These are phyloP conservation scores for Cinnamomum chago DNA, from an alignment of 164 flowering plant species.

Conservation along the genomic window DNA sequence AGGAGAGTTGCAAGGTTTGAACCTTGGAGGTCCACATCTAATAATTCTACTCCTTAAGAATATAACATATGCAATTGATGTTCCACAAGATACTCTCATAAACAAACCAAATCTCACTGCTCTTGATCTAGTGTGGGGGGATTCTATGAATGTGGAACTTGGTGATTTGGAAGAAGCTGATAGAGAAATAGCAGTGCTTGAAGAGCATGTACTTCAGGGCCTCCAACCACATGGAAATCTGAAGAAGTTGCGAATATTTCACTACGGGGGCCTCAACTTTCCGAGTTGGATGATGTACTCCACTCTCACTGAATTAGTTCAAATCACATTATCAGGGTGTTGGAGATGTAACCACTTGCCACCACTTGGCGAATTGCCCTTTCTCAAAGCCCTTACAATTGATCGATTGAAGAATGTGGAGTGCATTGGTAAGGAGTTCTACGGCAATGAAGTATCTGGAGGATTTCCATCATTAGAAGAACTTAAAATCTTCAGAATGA, in stretches of 20 bases:
- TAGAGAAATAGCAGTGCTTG: neutral
- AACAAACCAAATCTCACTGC: neutral
- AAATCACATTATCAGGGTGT: neutral
- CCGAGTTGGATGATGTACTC: slow-evolving; percentile 17
- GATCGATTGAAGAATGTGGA: neutral
- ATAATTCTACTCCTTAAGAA: neutral
- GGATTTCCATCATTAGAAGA: slow-evolving; percentile 10
- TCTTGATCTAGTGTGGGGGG: neutral
- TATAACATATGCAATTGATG: too few species aligned
- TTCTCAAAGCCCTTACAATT: slow-evolving; percentile 7
- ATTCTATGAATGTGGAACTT: too few species aligned
- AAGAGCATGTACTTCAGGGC: neutral
- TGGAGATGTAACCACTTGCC: slow-evolving; percentile 14
- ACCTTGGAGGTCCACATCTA: neutral
- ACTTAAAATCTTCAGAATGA: neutral
- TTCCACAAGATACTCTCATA: neutral
- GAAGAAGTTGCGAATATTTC: slow-evolving; percentile 5
- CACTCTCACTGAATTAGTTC: neutral
- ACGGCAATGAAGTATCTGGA: neutral
- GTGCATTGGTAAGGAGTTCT: neutral
- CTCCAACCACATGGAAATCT: slow-evolving; percentile 24
- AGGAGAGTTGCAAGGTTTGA: neutral
- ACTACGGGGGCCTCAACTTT: slow-evolving; percentile 4
- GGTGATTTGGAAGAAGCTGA: neutral
- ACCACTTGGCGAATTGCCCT: slow-evolving; percentile 18